Evolutionary conservation across 208 protist genomes (phyloP), one percentile per base, ranked within the genome.

Genomic region (Trypanosoma scelopori): DNA sequence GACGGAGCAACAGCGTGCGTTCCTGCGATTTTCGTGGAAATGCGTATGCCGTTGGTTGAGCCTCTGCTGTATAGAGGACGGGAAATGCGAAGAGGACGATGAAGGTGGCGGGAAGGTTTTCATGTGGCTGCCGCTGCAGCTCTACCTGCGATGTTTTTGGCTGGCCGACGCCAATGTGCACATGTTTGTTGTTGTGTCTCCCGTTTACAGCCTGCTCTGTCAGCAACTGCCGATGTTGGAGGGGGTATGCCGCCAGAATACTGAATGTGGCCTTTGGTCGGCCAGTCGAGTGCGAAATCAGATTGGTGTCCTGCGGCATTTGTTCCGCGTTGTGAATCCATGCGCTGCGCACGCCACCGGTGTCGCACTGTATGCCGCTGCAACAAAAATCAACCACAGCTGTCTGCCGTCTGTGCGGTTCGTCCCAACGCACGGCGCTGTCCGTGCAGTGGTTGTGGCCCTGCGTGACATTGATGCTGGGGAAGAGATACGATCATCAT

Each of bases 321-420:
- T 74, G 18, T 65, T 68, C 27, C 53, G 28, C 16, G 16, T 51
- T 1, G 56, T 71, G 46, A 49, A 64, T 16, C 56, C 65, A 1
- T 41, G 30, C 25, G 18, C 52, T 3, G 66, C 65, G 42, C 64
- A 74, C 58, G 67, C 39, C 71, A 79, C 59, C 35, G 81, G 81
- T 27, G 74, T 79, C 9, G 81, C 81, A 1, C 68, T 87, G 20
- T 87, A 82, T 71, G 47, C 71, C 22, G 39, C 28, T 1, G 78
- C 78, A 32, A 73, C 81, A 16, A 87, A 82, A 53, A 65, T 87
- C 3, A 87, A 84, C 51, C 81, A 87, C 71, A 84, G 81, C 53
- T 87, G 81, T 46, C 55, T n/a, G 4, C 77, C 81, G 5, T 82
- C 68, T 37, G 81, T 79, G 22, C 61, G 65, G n/a, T 83, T 87